Conservation (phyloP, 2,329 filamentous ascomycete species). For the Aphanocladium album region DNA sequence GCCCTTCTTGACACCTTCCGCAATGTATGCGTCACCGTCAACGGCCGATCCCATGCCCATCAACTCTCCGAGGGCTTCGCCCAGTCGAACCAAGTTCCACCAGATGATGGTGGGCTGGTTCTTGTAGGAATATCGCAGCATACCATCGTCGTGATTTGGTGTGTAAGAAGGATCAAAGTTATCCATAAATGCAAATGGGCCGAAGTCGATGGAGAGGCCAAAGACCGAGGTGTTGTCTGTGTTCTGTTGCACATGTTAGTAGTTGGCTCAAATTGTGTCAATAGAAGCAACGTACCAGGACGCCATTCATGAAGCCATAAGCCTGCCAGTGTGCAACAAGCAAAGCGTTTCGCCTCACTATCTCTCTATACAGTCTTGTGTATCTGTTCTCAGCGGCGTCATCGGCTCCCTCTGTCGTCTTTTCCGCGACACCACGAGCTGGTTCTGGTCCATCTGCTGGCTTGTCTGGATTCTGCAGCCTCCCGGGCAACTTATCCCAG, state of each 20-base stretch:
- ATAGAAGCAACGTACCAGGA: conserved; percentile 46
- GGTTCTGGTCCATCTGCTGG: conserved; percentile 39
- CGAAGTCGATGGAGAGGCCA: conserved; percentile 88
- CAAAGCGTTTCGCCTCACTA: conserved; percentile 76
- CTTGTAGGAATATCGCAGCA: conserved; percentile 82
- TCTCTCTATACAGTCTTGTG: conserved; percentile 78
- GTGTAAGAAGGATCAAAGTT: conserved; percentile 94
- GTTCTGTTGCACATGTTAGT: conserved; percentile 46
- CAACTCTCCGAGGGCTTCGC: conserved; percentile 82
- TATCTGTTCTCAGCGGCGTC: conserved; percentile 79
- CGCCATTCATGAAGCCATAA: conserved; percentile 98
- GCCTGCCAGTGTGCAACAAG: conserved; percentile 94
- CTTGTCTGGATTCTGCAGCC: conserved; percentile 47
- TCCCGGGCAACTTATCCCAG: conserved; percentile 75
- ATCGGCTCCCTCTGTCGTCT: conserved; percentile 60
- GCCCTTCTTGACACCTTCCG: conserved; percentile 62
- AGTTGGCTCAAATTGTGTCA: background rate
- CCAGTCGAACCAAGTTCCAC: conserved; percentile 95
- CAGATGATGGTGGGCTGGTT: conserved; percentile 96
- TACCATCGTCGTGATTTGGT: conserved; percentile 90
- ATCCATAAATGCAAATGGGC: conserved; percentile 96
- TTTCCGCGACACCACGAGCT: conserved; percentile 47
- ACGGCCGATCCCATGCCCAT: conserved; percentile 71
- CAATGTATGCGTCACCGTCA: conserved; percentile 66
- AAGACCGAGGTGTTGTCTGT: conserved; percentile 94